Conservation (phyloP, 371 early-diverging fungal species). For the Mucor plumbeus region DNA sequence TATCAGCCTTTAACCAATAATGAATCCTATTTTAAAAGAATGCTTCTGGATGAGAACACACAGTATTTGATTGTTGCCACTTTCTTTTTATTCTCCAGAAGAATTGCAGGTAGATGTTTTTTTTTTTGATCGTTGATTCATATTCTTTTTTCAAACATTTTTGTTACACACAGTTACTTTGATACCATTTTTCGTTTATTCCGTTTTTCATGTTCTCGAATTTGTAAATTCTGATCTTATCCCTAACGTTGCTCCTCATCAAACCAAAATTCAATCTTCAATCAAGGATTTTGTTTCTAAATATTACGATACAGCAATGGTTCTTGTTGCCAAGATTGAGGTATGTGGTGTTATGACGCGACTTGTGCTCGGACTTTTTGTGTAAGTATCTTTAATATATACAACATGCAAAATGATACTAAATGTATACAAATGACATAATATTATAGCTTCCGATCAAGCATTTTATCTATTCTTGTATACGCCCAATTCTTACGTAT, state of each 20-base stretch:
- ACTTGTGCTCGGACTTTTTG: constrained; percentile 64
- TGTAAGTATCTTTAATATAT: constrained; percentile 36
- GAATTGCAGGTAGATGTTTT: constrained; percentile 61
- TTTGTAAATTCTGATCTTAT: constrained; percentile 68
- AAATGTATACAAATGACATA: not conserved
- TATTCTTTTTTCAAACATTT: not conserved
- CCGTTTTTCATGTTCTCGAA: constrained; percentile 76
- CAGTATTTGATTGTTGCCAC: constrained; percentile 78
- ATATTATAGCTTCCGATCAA: constrained; percentile 56
- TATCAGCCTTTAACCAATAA: constrained; percentile 16
- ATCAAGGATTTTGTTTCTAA: constrained; percentile 55
- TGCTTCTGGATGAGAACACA: constrained; percentile 74
- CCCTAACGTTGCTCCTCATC: constrained; percentile 43
- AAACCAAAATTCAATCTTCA: constrained; percentile 35
- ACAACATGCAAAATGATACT: constrained; percentile 7
- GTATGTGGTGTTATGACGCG: constrained; percentile 74
- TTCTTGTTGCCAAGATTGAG: constrained; percentile 70
- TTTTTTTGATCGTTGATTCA: not conserved
- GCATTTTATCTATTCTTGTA: constrained; percentile 70
- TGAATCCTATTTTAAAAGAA: constrained; percentile 14
- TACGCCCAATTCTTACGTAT: constrained; percentile 81
- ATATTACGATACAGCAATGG: constrained; percentile 68
- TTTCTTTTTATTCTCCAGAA: constrained; percentile 69
- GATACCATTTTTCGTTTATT: constrained; percentile 78
- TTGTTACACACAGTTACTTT: constrained; percentile 59